Conservation (phyloP, 2,329 filamentous ascomycete genomes). For the Colletotrichum ledebouriae region DNA sequence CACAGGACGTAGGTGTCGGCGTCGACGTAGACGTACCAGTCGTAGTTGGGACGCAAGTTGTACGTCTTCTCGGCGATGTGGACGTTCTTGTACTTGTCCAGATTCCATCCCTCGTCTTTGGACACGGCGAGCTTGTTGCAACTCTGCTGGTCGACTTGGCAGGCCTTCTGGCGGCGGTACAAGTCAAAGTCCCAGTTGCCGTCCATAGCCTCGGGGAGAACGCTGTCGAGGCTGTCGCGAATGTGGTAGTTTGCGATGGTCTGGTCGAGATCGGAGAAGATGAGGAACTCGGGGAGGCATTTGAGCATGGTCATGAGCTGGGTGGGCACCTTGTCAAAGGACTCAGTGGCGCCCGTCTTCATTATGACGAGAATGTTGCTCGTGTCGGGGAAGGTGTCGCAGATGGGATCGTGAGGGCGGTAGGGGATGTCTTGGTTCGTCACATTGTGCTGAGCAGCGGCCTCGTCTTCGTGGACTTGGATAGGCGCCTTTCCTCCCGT, state of each 20-base stretch:
- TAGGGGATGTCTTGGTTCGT: constrained; percentile 40
- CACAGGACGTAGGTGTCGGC: constrained; percentile 70
- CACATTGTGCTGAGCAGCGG: constrained; percentile 27
- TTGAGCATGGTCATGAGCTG: constrained; percentile 66
- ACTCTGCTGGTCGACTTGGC: constrained; percentile 59
- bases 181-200: constrained; percentile 65
- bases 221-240: constrained; percentile 61
- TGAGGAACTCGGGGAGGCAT: constrained; percentile 64
- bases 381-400: constrained; percentile 58
- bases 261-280: constrained; percentile 71
- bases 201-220: constrained; percentile 58
- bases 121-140: constrained; percentile 54
- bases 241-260: constrained; percentile 59
- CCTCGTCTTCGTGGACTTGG: constrained; percentile 19
- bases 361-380: constrained; percentile 64
- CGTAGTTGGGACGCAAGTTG: constrained; percentile 61
- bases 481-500: constrained; percentile 8
- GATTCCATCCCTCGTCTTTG: constrained; percentile 60
- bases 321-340: constrained; percentile 64
- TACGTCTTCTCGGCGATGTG: constrained; percentile 70
- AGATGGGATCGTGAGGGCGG: constrained; percentile 48
- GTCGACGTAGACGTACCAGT: constrained; percentile 73
- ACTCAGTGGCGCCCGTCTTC: constrained; percentile 70
- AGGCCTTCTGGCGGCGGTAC: constrained; percentile 60
- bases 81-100: constrained; percentile 74